phyloP scores from a whole-genome alignment of 2,329 filamentous ascomycete species.

The Xylaria digitata region DNA sequence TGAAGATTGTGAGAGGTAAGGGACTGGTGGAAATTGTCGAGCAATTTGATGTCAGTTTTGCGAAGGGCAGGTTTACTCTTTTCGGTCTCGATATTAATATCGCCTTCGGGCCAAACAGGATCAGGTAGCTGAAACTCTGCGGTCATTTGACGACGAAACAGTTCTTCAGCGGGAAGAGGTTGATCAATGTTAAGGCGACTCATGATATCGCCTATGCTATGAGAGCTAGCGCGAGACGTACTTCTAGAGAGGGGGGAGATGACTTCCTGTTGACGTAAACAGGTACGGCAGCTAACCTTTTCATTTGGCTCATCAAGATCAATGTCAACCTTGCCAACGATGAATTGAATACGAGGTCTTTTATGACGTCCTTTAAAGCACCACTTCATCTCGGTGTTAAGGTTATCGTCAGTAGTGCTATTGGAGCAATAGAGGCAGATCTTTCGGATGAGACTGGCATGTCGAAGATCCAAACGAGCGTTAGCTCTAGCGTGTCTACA shows the following conservation, averaged over 20 bases:
- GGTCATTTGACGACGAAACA: too few relatives aligned
- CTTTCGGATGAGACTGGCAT: not conserved
- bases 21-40: not conserved
- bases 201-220: constrained; percentile 5
- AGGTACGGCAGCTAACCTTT: too few relatives aligned
- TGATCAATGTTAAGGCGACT: not conserved
- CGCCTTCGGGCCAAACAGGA: not conserved
- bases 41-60: not conserved
- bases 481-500: too few relatives aligned
- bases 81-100: not conserved
- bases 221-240: constrained; percentile 1
- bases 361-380: not conserved
- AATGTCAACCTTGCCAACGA: not conserved
- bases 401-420: too few relatives aligned
- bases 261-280: too few relatives aligned
- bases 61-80: constrained; percentile 2
- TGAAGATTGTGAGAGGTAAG: not conserved
- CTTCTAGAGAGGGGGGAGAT: not conserved
- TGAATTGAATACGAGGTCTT: constrained; percentile 11
- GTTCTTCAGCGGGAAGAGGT: not conserved
- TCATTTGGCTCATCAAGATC: too few relatives aligned
- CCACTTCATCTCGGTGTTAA: too few relatives aligned
- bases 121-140: not conserved
- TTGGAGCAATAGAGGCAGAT: too few relatives aligned
- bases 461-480: not conserved